Evolutionary conservation across 1,284 basidiomycete species (phyloP).

Genomic region (Athelia sp.): DNA sequence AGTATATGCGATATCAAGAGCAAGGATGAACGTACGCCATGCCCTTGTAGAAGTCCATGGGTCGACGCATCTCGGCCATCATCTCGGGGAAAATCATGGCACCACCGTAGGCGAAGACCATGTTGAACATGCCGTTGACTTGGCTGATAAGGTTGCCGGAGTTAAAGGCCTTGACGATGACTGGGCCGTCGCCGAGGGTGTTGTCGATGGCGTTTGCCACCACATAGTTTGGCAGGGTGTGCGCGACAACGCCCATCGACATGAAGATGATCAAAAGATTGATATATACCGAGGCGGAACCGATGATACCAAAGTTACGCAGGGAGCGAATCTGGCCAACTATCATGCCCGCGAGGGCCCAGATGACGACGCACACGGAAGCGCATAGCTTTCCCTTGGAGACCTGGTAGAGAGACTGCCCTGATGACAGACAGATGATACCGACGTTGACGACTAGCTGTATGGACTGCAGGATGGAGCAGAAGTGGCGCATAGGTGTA

Average conservation of each 20-base stretch:
- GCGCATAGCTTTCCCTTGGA: conserved; percentile 44
- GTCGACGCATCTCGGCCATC: conserved; percentile 67
- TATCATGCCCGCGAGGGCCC: conserved; percentile 42
- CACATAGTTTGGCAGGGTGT: conserved; percentile 51
- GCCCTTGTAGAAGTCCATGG: conserved; percentile 71
- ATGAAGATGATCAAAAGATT: conserved; percentile 49
- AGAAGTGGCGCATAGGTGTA: conserved; percentile 37
- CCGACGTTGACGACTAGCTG: conserved; percentile 56
- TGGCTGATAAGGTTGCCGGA: conserved; percentile 34
- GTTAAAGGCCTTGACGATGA: conserved; percentile 40
- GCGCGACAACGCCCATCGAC: conserved; percentile 54
- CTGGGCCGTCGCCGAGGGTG: conserved; percentile 29
- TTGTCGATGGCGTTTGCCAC: too few species aligned
- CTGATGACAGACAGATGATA: conserved; percentile 17
- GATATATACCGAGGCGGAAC: conserved; percentile 32
- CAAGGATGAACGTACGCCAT: too few species aligned
- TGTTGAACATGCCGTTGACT: conserved; percentile 60
- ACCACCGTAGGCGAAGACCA: conserved; percentile 25
- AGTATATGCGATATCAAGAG: too few species aligned
- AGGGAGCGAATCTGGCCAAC: conserved; percentile 47
- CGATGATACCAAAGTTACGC: conserved; percentile 36
- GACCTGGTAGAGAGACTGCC: not conserved
- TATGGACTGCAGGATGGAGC: conserved; percentile 44
- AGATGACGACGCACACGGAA: conserved; percentile 49
- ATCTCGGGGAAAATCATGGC: conserved; percentile 40